Base-by-base conservation (phyloP, 495 filamentous ascomycete genomes). In the Daldinia grandis region DNA sequence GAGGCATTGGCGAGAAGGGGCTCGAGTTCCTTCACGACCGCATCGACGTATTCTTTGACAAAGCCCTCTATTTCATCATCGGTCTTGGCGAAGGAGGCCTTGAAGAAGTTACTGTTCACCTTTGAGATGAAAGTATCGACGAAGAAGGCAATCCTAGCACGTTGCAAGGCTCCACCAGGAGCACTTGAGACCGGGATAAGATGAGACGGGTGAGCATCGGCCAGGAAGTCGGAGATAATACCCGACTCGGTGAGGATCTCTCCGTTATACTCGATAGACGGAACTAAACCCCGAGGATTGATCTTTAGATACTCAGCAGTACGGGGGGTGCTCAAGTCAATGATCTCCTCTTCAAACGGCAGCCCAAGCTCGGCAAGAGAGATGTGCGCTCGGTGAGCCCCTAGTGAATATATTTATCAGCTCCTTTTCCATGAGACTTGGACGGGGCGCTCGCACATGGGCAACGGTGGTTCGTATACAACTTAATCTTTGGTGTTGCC, bases 261-360 rank as follows among this genome's bases (percentile, higher is more conserved):
- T 72, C 88, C 89, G 66, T 90, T 85, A 80, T 92, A 91, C 33
- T 86, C 87, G 24, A 97, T 73, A 0, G 86, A 81, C 27, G 93
- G 93, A 40, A 97, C 93, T 15, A 93, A 86, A 28, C 93, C 93
- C 50, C 92, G 88, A 74, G 92, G 93, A 81, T 97, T 97, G 76
- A 97, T 81, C 54, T 91, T 83, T 4, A 96, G 86, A 78, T 96
- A 97, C 85, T 92, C 94, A n/a, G 87, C 82, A 55, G 92, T 91
- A 9, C 93, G 89, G 0, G 93, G 93, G 4, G 72, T 84, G 69
- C 78, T 73, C 50, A 97, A 84, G 75, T 94, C 90, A 76, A 97
- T 93, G 58, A 87, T 89, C 71, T 93, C 91, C 71, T 95, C 91
- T 68, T 95, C 88, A 69, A 88, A 95, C 1, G 89, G 85, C 19